A percentile compares a stretch with the other conserved stretches of the same genome.
Conservation (phyloP, 1,139 yeast species). For the Magnusiomyces magnusii region DNA sequence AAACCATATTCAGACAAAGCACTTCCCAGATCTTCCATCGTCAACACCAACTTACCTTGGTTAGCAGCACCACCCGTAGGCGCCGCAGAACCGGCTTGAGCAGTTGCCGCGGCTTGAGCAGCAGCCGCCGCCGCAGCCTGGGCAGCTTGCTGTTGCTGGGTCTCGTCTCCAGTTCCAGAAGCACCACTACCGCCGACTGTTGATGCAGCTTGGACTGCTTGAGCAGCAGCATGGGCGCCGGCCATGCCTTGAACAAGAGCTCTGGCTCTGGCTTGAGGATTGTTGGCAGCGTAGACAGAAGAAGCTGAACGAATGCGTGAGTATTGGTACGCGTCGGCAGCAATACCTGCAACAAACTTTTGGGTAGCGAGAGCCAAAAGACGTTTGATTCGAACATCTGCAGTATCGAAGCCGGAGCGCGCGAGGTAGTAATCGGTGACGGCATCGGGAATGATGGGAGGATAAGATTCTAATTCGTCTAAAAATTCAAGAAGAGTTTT, state of each 20-base stretch:
- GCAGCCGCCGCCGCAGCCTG: slow-evolving; percentile 9
- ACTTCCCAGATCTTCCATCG: slow-evolving; percentile 82
- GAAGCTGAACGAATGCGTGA: slow-evolving; percentile 81
- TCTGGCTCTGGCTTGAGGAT: slow-evolving; percentile 81
- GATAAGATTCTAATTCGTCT: slow-evolving; percentile 84
- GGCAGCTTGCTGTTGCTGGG: slow-evolving; percentile 7
- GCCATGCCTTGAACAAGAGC: slow-evolving; percentile 67
- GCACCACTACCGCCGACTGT: slow-evolving; percentile 8
- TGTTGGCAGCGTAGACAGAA: slow-evolving; percentile 73
- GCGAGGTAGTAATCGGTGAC: slow-evolving; percentile 93
- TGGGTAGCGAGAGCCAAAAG: slow-evolving; percentile 91
- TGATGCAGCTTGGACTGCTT: slow-evolving; percentile 6
- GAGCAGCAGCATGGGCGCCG: slow-evolving; percentile 32
- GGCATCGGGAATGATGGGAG: slow-evolving; percentile 96
- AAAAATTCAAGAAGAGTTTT: slow-evolving; percentile 80
- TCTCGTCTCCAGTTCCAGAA: neutral
- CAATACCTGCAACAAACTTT: slow-evolving; percentile 87
- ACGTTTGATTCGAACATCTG: slow-evolving; percentile 73
- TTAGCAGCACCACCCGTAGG: slow-evolving; percentile 43
- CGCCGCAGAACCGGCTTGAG: slow-evolving; percentile 19
- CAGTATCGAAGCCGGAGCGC: slow-evolving; percentile 79
- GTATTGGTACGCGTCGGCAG: slow-evolving; percentile 95
- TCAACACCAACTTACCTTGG: slow-evolving; percentile 70
- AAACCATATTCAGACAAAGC: slow-evolving; percentile 91
- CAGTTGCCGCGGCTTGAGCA: slow-evolving; percentile 23